Conservation (phyloP, 257 asterid genomes). For the Verbena officinalis region DNA sequence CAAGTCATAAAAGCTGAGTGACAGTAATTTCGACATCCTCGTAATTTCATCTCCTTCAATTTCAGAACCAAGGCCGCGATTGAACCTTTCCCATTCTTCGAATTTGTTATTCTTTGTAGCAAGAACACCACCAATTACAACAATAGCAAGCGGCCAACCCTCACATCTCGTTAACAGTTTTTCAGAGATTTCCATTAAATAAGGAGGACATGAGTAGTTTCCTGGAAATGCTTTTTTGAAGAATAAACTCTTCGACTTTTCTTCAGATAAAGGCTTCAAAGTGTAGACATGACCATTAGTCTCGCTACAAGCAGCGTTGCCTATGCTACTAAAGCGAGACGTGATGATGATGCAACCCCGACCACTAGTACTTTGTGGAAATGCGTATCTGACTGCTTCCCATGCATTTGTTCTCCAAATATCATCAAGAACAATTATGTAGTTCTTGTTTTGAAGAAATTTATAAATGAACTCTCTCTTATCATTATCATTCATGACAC, state of each 20-base stretch:
- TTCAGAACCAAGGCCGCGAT: constrained; percentile 29
- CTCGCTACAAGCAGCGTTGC: constrained; percentile 5
- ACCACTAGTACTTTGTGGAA: background rate
- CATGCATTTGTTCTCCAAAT: constrained; percentile 22
- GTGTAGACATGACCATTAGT: constrained; percentile 11
- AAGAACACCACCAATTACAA: background rate
- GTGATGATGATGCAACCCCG: constrained; percentile 13
- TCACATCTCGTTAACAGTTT: background rate
- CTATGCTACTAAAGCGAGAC: background rate
- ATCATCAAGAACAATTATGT: constrained; percentile 41
- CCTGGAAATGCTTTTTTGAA: constrained; percentile 27
- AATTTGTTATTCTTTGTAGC: constrained; percentile 1
- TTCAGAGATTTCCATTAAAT: background rate
- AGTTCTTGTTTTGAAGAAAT: constrained; percentile 19
- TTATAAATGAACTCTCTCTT: constrained; percentile 3
- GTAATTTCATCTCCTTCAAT: constrained; percentile 10
- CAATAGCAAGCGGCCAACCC: constrained; percentile 3
- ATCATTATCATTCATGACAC: background rate
- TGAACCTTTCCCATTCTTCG: constrained; percentile 24
- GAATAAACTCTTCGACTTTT: constrained; percentile 16
- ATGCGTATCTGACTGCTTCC: background rate
- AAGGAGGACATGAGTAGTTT: background rate
- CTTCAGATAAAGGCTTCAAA: constrained; percentile 11
- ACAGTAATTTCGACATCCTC: constrained; percentile 7
- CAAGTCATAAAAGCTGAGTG: background rate